Evolutionary conservation across 176 grass and related monocot species (phyloP), one percentile per base, ranked within the genome.

Genomic region (Thalia dealbata): DNA sequence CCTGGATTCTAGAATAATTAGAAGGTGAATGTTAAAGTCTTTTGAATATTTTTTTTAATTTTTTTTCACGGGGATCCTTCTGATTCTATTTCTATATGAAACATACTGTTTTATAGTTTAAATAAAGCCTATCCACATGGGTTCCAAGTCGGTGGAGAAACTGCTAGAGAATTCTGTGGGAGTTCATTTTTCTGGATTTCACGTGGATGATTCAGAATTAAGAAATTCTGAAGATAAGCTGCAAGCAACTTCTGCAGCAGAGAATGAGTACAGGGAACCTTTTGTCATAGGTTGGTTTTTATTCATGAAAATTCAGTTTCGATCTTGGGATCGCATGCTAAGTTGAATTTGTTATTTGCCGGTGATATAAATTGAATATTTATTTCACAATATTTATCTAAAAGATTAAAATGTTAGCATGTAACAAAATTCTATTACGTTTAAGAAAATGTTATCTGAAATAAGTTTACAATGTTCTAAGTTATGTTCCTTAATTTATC

Each of bases 281-380:
- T 99, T 99, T 86, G 87, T 99, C 45, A 99, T 97, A 81, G 95
- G 95, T 90, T 81, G 71, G 83, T 86, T 64, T 35, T 18, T 58
- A 22, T 3, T 35, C 14, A 67, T 59, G 50, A 45, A 63, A 30
- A 3, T n/a, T 3, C 32, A 7, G 3, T 0, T 15, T 22, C 10
- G 7, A 6, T 35, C 25, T 16, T 38, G 27, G 3, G 24, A 3
- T 62, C 4, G 26, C n/a, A 11, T 75, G 65, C 65, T 35, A 56
- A 41, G 43, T 58, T n/a, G 14, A 44, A 14, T 44, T 43, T 43
- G 44, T 56, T 44, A 69, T 22, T 69, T 42, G 2, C 2, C 43
- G 3, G 24, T 26, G 24, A 14, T 15, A 27, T 62, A n/a, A 58
- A n/a, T 16, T 52, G 21, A 56, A 56, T n/a, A 56, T n/a, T 9